Base-by-base conservation (phyloP, 2,329 filamentous ascomycete genomes). In the Didymella exigua region DNA sequence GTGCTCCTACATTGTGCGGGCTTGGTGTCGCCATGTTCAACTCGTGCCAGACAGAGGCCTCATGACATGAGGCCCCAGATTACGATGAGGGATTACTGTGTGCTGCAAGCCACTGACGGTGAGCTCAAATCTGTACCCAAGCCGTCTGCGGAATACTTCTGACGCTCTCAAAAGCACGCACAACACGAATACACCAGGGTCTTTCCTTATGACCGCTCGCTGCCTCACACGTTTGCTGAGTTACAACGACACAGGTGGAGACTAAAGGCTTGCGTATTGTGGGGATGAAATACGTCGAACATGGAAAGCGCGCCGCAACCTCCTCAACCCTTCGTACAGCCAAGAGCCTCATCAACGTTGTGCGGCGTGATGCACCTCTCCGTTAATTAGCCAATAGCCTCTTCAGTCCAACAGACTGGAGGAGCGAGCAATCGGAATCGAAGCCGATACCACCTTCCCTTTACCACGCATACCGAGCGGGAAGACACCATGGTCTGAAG, bases 101-200 rank as follows among this genome's bases (percentile, higher is more conserved):
- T 33, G 7, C 18, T 33, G 11, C 29, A 26, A 41, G 50, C 23
- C 24, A 18, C 42, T 19, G 18, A 30, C 37, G 14, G 24, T 37
- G 37, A 42, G 43, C 29, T 16, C 38, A 14, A 18, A n/a, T 2
- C 19, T 24, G 30, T n/a, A 29, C n/a, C 29, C 16, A 16, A 23
- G 14, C 31, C 2, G 23, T 16, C 29, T 34, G 31, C 38, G 24
- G 24, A 46, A n/a, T 18, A 21, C 3, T 14, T 37, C 16, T 30
- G 29, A 47, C 36, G 19, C 41, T 66, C 50, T 56, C 56, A 63
- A 58, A 56, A 41, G 60, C 56, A 52, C 53, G 48, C 45, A 56
- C 59, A 58, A 61, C 58, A 60, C 65, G 64, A 61, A 61, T 67
- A 66, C 62, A 67, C 65, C 65, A 70, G 63, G 40, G 46, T 48